These are phyloP conservation scores for Cenococcum geophilum DNA, from an alignment of 495 filamentous ascomycete genomes.

Conservation along the genomic window DNA sequence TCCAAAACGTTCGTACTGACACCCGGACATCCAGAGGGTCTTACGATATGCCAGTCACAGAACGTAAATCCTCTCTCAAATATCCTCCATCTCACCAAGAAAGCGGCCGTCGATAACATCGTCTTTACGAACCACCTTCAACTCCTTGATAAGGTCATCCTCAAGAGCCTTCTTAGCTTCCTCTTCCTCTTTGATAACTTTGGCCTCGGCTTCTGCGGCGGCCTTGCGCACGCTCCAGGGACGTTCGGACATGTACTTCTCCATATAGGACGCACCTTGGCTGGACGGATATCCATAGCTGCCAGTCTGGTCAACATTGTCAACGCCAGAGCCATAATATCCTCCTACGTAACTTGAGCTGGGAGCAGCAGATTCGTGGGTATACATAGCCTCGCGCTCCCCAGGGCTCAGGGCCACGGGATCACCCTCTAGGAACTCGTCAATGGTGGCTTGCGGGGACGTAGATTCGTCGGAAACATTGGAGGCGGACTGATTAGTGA, in stretches of 20 bases:
- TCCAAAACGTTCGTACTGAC: too few species aligned
- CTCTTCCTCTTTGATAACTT: background rate
- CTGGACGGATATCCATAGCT: conserved; percentile 23
- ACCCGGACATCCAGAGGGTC: too few species aligned
- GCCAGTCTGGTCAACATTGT: conserved; percentile 25
- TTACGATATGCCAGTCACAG: too few species aligned
- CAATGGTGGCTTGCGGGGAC: conserved; percentile 9
- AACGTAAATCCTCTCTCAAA: too few species aligned
- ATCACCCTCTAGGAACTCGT: conserved; percentile 2
- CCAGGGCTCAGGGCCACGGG: conserved; percentile 18
- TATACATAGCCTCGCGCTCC: conserved; percentile 4
- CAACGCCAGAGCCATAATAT: conserved; percentile 21
- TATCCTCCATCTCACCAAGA: too few species aligned
- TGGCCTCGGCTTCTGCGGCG: conserved; percentile 24
- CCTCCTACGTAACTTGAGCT: conserved; percentile 24
- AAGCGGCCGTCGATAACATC: too few species aligned
- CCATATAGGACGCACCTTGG: conserved; percentile 28
- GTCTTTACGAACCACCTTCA: too few species aligned
- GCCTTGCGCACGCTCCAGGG: conserved; percentile 25
- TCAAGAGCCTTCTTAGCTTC: too few species aligned
- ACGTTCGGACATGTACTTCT: conserved; percentile 26
- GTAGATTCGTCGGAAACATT: background rate
- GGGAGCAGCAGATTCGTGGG: background rate
- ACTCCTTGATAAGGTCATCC: too few species aligned
- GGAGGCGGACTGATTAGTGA: background rate